Base-by-base conservation (phyloP, 805 yeast genomes). In the Candida maris region DNA sequence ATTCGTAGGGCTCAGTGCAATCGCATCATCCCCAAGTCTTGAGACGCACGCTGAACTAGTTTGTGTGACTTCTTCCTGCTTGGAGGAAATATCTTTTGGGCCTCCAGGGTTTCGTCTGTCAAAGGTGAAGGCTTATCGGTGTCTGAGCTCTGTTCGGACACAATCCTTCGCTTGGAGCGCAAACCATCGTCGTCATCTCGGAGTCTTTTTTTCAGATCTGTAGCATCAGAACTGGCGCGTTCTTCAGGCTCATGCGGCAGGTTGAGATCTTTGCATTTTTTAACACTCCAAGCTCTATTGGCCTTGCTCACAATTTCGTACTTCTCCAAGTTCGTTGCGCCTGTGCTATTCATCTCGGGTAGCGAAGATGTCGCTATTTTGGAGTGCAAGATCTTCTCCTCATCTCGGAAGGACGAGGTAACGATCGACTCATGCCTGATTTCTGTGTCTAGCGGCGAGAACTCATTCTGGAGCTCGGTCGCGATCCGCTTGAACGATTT, bases 231-330 rank as follows among this genome's bases (percentile, higher is more conserved):
- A 2, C 32, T 28, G 2, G 49, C 32, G 8, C 44, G 40, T 4
- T 38, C 41, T 4, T 35, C 19, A 13, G 33, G 35, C 4, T 34
- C 24, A n/a, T n/a, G n/a, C n/a, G n/a, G n/a, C n/a, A n/a, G n/a
- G 14, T 37, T 31, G 19, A 28, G 19, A 13, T 18, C 31, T 30
- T 40, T 26, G 24, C 37, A 30, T 13, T 52, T 48, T 30, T 48
- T 49, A 23, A 56, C 50, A 30, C 51, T 64, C 69, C 69, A 64
- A 1, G 58, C 42, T 36, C 59, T 57, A 39, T 64, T 64, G 4
- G 65, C 64, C 35, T 47, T 54, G 34, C 54, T 57, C 17, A 64
- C 59, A 14, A 64, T 44, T 26, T 62, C 67, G 36, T 53, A 59
- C 37, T 54, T 51, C 31, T 56, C 57, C 30, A 57, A 35, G 35